Evolutionary conservation across 140 eudicot species (phyloP), one percentile per base, ranked within the genome.

Genomic region (Erigeron philadelphicus): DNA sequence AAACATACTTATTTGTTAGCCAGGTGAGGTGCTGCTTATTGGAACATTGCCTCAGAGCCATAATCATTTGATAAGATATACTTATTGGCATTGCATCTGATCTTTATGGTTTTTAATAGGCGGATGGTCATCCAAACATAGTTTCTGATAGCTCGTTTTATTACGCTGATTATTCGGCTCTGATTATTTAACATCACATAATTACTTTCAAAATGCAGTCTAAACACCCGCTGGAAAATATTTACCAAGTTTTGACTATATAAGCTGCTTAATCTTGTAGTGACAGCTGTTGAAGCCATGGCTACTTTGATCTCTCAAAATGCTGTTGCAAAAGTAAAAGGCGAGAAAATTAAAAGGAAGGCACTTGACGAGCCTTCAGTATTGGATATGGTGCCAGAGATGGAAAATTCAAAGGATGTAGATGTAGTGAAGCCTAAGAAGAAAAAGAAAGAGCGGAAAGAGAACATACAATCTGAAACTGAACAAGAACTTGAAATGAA

Each of bases 281-380:
- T 48, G 67, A 40, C n/a, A 61, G 50, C 25, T 55, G 59, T 70
- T 11, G n/a, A 53, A n/a, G 46, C 31, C 19, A 82, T 71, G 81
- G 73, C 80, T 79, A 81, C 88, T 61, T 84, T 84, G 71, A 81
- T 89, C 71, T 89, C 96, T 45, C 96, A 89, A 76, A 89, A 88
- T 67, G 80, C 72, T 21, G 53, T 71, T 4, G 76, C 60, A 13
- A 68, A 21, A 12, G 77, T 40, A n/a, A 68, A 11, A 12, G 49
- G 11, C 38, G 64, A 79, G 72, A 85, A 85, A 85, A 72, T 67
- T 53, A 89, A 86, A 76, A 80, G 83, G 81, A 82, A 64, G 70
- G 48, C 67, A 38, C 45, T 61, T 38, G 67, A 61, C 4, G 79
- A 75, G 66, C 75, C 84, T 16, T 55, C 71, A 9, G 62, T 57